Evolutionary conservation across 2,329 filamentous ascomycete genomes (phyloP), one percentile per base, ranked within the genome.

Genomic region (Allantophomopsis cytisporea): DNA sequence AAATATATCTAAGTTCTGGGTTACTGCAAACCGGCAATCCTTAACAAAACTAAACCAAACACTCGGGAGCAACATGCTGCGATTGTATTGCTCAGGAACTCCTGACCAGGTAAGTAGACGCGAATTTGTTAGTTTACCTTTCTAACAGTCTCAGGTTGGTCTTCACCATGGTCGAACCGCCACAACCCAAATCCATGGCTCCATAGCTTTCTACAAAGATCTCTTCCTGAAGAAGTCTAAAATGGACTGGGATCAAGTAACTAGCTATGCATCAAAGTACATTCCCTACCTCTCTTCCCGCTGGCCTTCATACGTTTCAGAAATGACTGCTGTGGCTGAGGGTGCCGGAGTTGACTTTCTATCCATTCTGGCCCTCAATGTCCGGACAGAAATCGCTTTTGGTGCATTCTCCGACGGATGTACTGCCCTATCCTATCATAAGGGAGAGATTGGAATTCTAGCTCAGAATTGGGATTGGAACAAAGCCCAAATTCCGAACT

Each of bases 331-430:
- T 10, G 58, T 71, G 30, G 66, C 68, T 1, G 57, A 62, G 10
- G 67, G 68, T 13, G 57, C 65, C 0, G 54, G 50, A 5, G 51
- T 56, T 12, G 43, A 52, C 6, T 45, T 69, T 5, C 47, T 61
- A 4, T 62, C 66, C 39, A 66, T 72, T 30, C 54, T 72, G 4
- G 67, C 67, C 2, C 47, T 71, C 35, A 71, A 72, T 42, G 64
- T 69, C 4, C 56, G 68, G 4, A 71, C 65, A 0, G 68, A 72
- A 47, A 69, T 71, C 39, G 62, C 63, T 1, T 69, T 70, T 45
- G 68, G 67, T 0, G 42, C 63, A 14, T 69, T 67, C 41, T 62
- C 53, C 37, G 68, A 71, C 48, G 68, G 68, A 5, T 72, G 68
- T 45, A 71, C 68, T 4, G 59, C 62, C 17, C 44, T 71, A 28